Conservation (phyloP, 2,329 filamentous ascomycete genomes). For the Trichoderma endophyticum region DNA sequence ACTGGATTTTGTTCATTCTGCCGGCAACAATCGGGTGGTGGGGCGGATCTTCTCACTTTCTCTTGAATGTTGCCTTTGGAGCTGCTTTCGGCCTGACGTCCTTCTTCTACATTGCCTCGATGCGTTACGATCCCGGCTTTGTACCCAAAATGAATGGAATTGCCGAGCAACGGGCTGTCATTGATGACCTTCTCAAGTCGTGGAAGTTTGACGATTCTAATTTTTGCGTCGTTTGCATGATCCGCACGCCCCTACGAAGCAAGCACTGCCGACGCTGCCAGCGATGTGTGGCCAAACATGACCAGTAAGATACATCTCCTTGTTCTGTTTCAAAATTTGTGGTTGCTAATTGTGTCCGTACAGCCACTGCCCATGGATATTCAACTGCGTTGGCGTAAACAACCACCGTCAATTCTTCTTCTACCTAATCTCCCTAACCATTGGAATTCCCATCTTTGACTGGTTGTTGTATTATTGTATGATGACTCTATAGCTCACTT, state of each 20-base stretch:
- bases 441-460: constrained; percentile 71
- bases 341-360: constrained; percentile 12
- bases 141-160: constrained; percentile 88
- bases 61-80: constrained; percentile 75
- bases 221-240: constrained; percentile 94
- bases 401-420: constrained; percentile 95
- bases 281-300: constrained; percentile 91
- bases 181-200: constrained; percentile 77
- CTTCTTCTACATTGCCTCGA: constrained; percentile 85
- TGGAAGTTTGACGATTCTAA: constrained; percentile 94
- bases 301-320: constrained; percentile 66
- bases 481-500: constrained; percentile 27
- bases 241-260: constrained; percentile 84
- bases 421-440: constrained; percentile 75
- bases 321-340: too few species aligned
- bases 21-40: constrained; percentile 39
- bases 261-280: constrained; percentile 93
- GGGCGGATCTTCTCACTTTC: constrained; percentile 48
- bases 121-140: constrained; percentile 87
- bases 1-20: constrained; percentile 72
- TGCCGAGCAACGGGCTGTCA: constrained; percentile 82
- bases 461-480: constrained; percentile 70
- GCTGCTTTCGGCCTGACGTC: constrained; percentile 61
- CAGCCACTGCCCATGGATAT: constrained; percentile 96
- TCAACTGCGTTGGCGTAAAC: constrained; percentile 93